A percentile compares a stretch with the other conserved stretches of the same genome.
Evolutionary conservation across 2,329 filamentous ascomycete genomes (phyloP).

Genomic region (Colletotrichum tanaceti): DNA sequence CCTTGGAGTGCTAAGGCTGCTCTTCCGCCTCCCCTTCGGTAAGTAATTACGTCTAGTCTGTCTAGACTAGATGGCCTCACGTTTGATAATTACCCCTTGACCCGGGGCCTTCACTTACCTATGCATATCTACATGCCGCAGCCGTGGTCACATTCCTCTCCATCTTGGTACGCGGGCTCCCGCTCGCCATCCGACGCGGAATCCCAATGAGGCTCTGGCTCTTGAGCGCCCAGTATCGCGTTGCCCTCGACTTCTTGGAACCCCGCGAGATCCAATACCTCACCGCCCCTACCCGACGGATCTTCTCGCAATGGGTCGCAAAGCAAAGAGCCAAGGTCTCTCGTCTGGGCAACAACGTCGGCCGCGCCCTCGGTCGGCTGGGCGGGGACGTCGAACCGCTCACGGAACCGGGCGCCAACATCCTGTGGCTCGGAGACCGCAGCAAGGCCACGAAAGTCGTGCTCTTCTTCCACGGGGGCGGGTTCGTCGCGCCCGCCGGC

Average conservation of each 20-base stretch:
- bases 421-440: conserved; percentile 48
- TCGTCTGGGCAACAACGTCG: not conserved
- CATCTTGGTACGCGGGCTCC: conserved; percentile 3
- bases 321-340: not conserved
- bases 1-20: not conserved
- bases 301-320: not conserved
- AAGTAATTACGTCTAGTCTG: too few species aligned
- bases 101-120: not conserved
- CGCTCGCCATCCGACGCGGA: conserved; percentile 6
- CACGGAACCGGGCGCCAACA: conserved; percentile 22
- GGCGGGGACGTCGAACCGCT: conserved; percentile 1
- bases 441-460: conserved; percentile 46
- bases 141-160: not conserved
- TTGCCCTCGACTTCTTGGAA: not conserved
- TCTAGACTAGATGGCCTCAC: not conserved
- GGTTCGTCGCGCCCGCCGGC: conserved; percentile 43
- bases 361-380: not conserved
- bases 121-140: not conserved
- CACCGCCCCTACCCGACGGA: not conserved
- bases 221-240: not conserved
- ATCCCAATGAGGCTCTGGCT: conserved; percentile 6
- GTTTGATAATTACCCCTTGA: not conserved
- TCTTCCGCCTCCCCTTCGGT: not conserved
- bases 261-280: conserved; percentile 6
- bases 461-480: conserved; percentile 48